Evolutionary conservation across 179 eudicot genomes (phyloP).

Genomic region (Silene coronaria): DNA sequence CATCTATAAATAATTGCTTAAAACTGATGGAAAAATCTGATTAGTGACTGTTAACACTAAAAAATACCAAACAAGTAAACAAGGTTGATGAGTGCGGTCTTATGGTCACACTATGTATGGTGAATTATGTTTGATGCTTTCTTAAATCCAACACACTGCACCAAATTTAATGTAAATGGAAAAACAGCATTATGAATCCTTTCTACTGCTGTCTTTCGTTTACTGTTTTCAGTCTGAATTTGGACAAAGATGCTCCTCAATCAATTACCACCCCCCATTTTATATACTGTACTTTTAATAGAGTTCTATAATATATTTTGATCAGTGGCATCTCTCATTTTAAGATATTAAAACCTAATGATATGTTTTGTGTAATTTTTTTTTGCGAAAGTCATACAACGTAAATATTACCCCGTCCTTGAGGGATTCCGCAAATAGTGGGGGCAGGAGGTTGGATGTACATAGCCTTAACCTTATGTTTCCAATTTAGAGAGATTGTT

Average conservation of each 20-base stretch:
- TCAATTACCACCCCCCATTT: conserved; percentile 13
- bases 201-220: conserved; percentile 17
- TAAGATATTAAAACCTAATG: too few relatives aligned
- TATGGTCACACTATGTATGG: conserved; percentile 28
- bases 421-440: neutral
- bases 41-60: conserved; percentile 16
- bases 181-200: conserved; percentile 22
- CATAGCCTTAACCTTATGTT: neutral
- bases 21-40: conserved; percentile 23
- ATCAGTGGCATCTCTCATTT: too few relatives aligned
- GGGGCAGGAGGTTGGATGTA: neutral
- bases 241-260: conserved; percentile 17
- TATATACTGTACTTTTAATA: neutral
- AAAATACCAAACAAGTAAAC: conserved; percentile 13
- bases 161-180: conserved; percentile 9
- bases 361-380: too few relatives aligned
- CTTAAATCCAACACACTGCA: conserved; percentile 16
- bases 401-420: neutral
- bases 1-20: conserved; percentile 15
- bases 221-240: conserved; percentile 20
- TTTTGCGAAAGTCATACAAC: too few relatives aligned
- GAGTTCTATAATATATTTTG: too few relatives aligned
- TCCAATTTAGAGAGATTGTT: neutral
- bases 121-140: conserved; percentile 14
- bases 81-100: conserved; percentile 23